Evolutionary conservation across 352 stramenopile species (phyloP), one percentile per base, ranked within the genome.

Genomic region (Globisporangium spiculum): DNA sequence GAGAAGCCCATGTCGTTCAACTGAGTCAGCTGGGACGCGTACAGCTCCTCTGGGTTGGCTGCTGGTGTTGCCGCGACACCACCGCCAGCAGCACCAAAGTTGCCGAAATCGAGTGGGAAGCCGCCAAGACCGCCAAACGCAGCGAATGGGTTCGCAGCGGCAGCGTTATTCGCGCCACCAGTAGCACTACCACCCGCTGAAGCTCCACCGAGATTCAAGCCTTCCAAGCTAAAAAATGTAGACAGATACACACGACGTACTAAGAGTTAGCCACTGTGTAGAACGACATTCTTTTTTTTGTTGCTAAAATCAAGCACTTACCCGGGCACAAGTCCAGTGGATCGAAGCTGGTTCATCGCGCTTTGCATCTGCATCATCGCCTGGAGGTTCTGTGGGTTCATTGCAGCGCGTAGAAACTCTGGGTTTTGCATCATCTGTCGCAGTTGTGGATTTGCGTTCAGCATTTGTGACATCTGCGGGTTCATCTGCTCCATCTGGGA

Each of bases 361-460:
- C 71, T 84, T 69, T 97, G 91, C 83, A 97, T 91, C 71, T 97
- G 90, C 79, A 96, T 89, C 83, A 97, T 94, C 18, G 91, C 91
- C 71, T 97, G 90, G 18, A 97, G 72, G 74, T 96, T 97, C 67
- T 95, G 81, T 36, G 91, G 91, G 77, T 97, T 96, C 80, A 95
- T 90, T 66, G 91, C 91, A 26, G 86, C 78, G 20, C 86, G 86
- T 26, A 97, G 63, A 24, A 96, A 92, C 41, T 95, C 84, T 5
- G 90, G 90, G 75, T 96, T 96, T 65, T 82, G 78, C 83, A 98
- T 89, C 89, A 96, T 95, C 72, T 96, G 73, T 48, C 90, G 83
- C 76, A 96, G 80, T 70, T 94, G 85, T 5, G 93, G 93, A 68
- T 98, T 97, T 27, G 87, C 77, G 60, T 93, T 87, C 67, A 97